Percentiles rank a stretch among this genome's conserved stretches.
Evolutionary conservation across 2,329 filamentous ascomycete genomes (phyloP).

Genomic region (Nemania serpens): DNA sequence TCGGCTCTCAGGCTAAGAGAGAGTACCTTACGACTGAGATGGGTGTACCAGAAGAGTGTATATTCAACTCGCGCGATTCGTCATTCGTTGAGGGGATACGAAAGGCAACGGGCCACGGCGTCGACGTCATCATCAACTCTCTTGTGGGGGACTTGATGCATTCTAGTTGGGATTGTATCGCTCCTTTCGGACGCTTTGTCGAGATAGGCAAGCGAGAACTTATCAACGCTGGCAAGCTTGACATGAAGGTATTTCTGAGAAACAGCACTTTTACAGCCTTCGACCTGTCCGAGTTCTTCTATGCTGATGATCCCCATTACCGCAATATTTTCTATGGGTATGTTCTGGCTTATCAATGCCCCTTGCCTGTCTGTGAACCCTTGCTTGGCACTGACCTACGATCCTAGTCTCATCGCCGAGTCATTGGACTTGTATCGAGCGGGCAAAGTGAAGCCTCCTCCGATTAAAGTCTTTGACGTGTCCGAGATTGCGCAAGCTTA

Average conservation of each 20-base stretch:
- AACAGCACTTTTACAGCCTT: conserved; percentile 49
- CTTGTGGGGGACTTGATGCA: conserved; percentile 46
- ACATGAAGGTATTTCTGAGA: conserved; percentile 47
- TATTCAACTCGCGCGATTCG: neutral
- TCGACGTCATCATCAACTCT: conserved; percentile 48
- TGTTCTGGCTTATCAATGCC: neutral
- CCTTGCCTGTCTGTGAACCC: neutral
- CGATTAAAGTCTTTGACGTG: conserved; percentile 23
- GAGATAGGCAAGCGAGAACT: conserved; percentile 49
- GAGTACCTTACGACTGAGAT: conserved; percentile 1
- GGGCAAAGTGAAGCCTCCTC: conserved; percentile 15
- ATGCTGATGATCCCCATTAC: neutral
- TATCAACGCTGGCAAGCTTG: conserved; percentile 43
- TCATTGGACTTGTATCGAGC: conserved; percentile 17
- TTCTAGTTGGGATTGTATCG: conserved; percentile 43
- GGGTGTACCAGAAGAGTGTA: neutral
- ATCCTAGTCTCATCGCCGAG: neutral
- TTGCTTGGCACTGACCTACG: neutral
- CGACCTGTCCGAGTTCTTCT: conserved; percentile 40
- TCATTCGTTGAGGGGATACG: neutral
- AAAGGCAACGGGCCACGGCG: conserved; percentile 3
- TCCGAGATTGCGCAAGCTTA: conserved; percentile 23
- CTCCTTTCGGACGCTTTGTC: conserved; percentile 47
- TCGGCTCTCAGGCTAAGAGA: neutral
- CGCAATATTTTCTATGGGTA: neutral